Base-by-base conservation (phyloP, 1,284 basidiomycete species). In the Sporisorium scitamineum region DNA sequence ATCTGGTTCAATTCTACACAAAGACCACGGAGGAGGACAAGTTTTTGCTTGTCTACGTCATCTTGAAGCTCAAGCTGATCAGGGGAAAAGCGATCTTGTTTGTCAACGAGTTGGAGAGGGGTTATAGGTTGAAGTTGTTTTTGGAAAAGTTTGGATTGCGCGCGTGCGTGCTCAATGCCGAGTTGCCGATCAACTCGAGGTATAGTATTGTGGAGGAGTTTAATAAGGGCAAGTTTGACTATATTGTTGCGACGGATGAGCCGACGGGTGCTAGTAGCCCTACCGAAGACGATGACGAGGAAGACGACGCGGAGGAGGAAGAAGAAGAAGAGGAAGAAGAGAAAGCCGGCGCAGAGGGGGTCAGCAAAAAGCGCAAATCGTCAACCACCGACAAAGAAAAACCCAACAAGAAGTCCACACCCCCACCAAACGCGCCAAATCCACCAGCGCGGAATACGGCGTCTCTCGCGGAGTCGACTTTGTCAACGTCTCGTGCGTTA, bases 191-290 rank as follows among this genome's bases (percentile, higher is more conserved):
- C 65, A 98, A 97, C 82, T 96, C 94, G 26, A 89, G 95, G 85
- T 98, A 96, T 84, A 97, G 99, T 84, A 93, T 93, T 6, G 96
- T 99, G 2, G 95, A 99, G 82, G 96, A 98, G 87, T 99, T 99
- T 85, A 98, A 99, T 87, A 94, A 95, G 81, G 97, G 97, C 8
- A 94, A 96, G 13, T 99, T 98, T 84, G 95, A 99, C 84, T 98
- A 98, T 84, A 95, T 99, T 70, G 97, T 99, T 65, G 97, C 97
- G 0, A 97, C 95, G 3, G 97, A 99, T 84, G 97, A 98, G 86
- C 90, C 70, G 11, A 72, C 57, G 8, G 68, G 65, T 16, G 48
- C 61, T 27, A 39, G 22, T 32, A 86, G 87, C 16, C 90, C 81
- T 24, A 81, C 85, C 14, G 54, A 50, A 64, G 88, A 67, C 2